Evolutionary conservation across 2,329 filamentous ascomycete species (phyloP), one percentile per base, ranked within the genome.

Genomic region (Aspergillus alliaceus): DNA sequence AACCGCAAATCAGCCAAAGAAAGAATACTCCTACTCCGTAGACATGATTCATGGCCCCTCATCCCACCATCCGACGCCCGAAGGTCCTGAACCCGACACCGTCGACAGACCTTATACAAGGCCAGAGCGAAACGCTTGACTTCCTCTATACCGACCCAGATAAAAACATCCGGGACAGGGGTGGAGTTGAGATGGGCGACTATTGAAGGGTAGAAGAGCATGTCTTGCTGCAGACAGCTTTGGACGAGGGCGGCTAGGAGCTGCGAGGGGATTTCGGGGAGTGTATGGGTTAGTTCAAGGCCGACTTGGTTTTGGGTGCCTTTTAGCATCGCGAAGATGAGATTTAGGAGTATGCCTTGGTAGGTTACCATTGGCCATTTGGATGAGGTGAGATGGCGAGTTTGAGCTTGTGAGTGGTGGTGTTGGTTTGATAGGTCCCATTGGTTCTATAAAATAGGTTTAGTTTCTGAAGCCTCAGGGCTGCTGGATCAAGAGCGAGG

Each of bases 341-440:
- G 54, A 8, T 69, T 64, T 3, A 70, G 51, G 4, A 70, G 61
- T 24, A 70, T 66, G 8, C 59, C 62, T 35, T 70, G 67, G 29
- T 67, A 70, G 11, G 67, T 69, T 39, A 66, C 63, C 6, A 70
- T 62, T 18, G 68, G 67, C 64, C 66, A 69, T 39, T 11, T 9
- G n/a, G 37, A 6, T 4, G 18, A 0, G 22, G n/a, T 12, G 11
- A 11, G 2, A 5, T 20, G 18, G 18, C 6, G 15, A 37, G 6
- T 4, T 18, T 37, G 35, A n/a, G n/a, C n/a, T 11, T 37, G n/a
- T 6, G n/a, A 24, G 2, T 32, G 27, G 6, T 25, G n/a, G n/a
- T 2, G 4, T 24, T 39, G 32, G 22, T 25, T 18, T 44, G 22
- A 25, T 15, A n/a, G 5, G 12, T 44, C 40, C 15, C 22, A 15